Evolutionary conservation across 345 rosid species (phyloP).

Genomic region (Microthlaspi erraticum): DNA sequence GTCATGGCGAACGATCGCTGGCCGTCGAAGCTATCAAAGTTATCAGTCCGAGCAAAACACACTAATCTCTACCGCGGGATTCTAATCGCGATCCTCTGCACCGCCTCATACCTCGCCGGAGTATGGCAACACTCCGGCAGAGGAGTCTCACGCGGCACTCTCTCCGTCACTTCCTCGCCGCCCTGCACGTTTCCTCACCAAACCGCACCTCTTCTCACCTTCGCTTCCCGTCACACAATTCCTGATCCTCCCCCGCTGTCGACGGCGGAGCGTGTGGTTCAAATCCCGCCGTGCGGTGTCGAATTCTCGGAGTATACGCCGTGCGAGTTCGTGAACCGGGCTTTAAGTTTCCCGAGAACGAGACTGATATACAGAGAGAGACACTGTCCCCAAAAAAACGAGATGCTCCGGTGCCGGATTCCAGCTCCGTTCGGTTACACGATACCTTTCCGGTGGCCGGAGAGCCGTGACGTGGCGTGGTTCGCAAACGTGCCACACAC

Average conservation of each 20-base stretch:
- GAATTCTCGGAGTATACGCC: conserved; percentile 70
- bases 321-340: conserved; percentile 70
- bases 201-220: conserved; percentile 49
- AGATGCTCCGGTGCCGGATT: conserved; percentile 54
- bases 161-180: conserved; percentile 28
- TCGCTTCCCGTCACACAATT: conserved; percentile 60
- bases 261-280: conserved; percentile 45
- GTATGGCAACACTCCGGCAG: conserved; percentile 53
- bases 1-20: conserved; percentile 40
- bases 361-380: conserved; percentile 77
- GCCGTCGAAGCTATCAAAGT: conserved; percentile 37
- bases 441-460: conserved; percentile 82
- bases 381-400: conserved; percentile 47
- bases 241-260: conserved; percentile 48
- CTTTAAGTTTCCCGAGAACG: conserved; percentile 58
- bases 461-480: conserved; percentile 78
- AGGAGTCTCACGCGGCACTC: conserved; percentile 18
- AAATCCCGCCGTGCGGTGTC: conserved; percentile 64
- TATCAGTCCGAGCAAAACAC: conserved; percentile 48
- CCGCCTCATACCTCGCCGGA: conserved; percentile 59
- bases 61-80: conserved; percentile 52
- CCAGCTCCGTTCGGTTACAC: conserved; percentile 81
- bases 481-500: conserved; percentile 86
- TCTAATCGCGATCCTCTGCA: conserved; percentile 52
- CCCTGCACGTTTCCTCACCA: conserved; percentile 38